Base-by-base conservation (phyloP, 2,329 filamentous ascomycete genomes). In the Penicillium psychrosexuale region DNA sequence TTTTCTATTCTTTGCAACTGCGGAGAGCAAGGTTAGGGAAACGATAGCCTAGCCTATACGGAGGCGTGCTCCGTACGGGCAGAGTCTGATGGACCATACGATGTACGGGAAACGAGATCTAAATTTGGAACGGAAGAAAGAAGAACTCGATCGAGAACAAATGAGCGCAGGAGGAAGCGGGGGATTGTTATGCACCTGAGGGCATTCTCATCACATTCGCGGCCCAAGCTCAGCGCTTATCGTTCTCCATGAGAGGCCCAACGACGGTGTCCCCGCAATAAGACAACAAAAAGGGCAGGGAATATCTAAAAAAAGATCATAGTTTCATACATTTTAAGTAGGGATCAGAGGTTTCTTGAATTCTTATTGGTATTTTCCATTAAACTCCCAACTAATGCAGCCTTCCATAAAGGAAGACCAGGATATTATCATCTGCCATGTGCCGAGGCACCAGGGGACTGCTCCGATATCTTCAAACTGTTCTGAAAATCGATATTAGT, bases 161-260 rank as follows among this genome's bases (percentile, higher is more conserved):
- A 55, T 55, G 51, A 51, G 49, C 46, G 22, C 55, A 50, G 53
- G 38, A 39, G 47, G 61, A 52, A 65, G 63, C 63, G 56, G 57
- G 57, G 57, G 58, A 57, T 51, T 40, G 31, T 51, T 60, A 64
- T 70, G 68, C 68, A 69, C 56, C 58, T 62, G 57, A 39, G 46
- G 30, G 49, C 47, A 33, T 56, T 62, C 66, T 66, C 64, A 68
- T 72, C 69, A 72, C 69, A 69, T 61, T 44, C 64, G 63, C 52
- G 62, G 62, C 59, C 64, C 64, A 42, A 49, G 60, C 56, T 62
- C 57, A 65, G 69, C 69, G 69, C 69, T 62, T 71, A 68, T 60
- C 51, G 47, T 49, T 51, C 34, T 45, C 24, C 55, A 48, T 65
- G 61, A 65, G 54, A 63, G 63, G 63, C 48, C 53, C 51, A 56